phyloP scores from a whole-genome alignment of 106 monocot species.

The Acorus calamus region DNA sequence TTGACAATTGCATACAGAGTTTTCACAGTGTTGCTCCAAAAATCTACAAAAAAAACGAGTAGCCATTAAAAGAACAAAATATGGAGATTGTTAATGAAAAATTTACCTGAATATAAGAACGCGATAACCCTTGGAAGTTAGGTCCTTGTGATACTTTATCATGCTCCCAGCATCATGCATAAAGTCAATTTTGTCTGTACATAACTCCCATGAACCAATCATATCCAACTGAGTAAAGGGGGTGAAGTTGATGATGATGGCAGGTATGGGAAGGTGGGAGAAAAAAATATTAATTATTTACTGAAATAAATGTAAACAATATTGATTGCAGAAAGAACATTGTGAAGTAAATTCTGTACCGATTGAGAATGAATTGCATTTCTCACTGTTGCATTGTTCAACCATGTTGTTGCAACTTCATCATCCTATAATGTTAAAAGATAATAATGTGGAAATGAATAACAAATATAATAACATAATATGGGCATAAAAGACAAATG shows the following conservation, averaged over 20 bases:
- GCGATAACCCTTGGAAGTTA: slow-evolving; percentile 55
- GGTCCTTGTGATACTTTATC: slow-evolving; percentile 82
- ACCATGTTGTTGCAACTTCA: slow-evolving; percentile 62
- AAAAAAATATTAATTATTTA: neutral
- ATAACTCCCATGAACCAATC: slow-evolving; percentile 42
- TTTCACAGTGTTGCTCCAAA: too few relatives aligned
- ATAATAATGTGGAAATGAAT: too few relatives aligned
- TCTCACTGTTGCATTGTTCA: slow-evolving; percentile 74
- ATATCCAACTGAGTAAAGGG: slow-evolving; percentile 18
- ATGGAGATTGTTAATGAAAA: neutral
- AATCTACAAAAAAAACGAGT: neutral
- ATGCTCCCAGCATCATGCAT: slow-evolving; percentile 83
- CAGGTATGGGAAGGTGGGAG: neutral
- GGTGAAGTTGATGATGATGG: too few relatives aligned
- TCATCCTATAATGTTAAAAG: slow-evolving; percentile 28
- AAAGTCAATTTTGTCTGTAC: slow-evolving; percentile 43
- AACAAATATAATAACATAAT: too few relatives aligned
- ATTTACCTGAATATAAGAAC: slow-evolving; percentile 72
- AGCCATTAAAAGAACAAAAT: neutral
- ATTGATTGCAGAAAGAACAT: neutral
- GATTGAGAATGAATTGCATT: slow-evolving; percentile 79
- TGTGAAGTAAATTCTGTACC: slow-evolving; percentile 18
- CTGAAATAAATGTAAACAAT: neutral
- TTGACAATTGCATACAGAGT: too few relatives aligned
- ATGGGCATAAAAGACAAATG: too few relatives aligned